These are phyloP conservation scores for Saraca asoca DNA, from an alignment of 331 rosid genomes.

Conservation along the genomic window DNA sequence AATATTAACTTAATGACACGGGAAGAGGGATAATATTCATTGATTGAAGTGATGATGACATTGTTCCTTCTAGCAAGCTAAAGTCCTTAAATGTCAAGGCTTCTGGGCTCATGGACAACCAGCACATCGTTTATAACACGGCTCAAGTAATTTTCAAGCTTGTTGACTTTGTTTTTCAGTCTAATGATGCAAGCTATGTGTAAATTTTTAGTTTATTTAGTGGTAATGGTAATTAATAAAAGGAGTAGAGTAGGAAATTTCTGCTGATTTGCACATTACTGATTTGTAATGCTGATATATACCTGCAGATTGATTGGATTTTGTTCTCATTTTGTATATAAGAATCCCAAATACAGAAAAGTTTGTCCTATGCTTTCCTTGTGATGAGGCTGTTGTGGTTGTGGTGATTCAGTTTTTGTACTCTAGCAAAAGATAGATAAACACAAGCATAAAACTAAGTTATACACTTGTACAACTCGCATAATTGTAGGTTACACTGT, in stretches of 20 bases:
- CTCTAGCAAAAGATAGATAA: too few species aligned
- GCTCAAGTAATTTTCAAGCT: slow-evolving; percentile 75
- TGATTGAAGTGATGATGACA: slow-evolving; percentile 72
- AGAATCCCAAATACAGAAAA: not conserved
- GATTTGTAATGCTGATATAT: slow-evolving; percentile 18
- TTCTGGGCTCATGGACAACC: slow-evolving; percentile 91
- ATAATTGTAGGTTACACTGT: too few species aligned
- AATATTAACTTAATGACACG: slow-evolving; percentile 7
- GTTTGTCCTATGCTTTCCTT: slow-evolving; percentile 6
- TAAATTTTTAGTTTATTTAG: not conserved
- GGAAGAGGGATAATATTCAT: slow-evolving; percentile 5
- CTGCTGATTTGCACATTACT: slow-evolving; percentile 12
- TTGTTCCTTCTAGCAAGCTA: slow-evolving; percentile 92
- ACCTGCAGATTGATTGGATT: slow-evolving; percentile 8
- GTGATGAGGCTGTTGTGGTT: slow-evolving; percentile 5
- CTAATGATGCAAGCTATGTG: slow-evolving; percentile 20
- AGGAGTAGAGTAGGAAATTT: slow-evolving; percentile 24
- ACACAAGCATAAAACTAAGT: too few species aligned
- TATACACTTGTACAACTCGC: too few species aligned
- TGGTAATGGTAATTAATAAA: not conserved
- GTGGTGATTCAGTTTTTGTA: too few species aligned
- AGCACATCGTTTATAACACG: slow-evolving; percentile 82
- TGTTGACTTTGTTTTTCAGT: slow-evolving; percentile 18
- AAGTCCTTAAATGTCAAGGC: slow-evolving; percentile 67
- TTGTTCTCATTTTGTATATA: not conserved